These are phyloP conservation scores for Areca catechu DNA, from an alignment of 176 grass and related monocot species.

Conservation along the genomic window DNA sequence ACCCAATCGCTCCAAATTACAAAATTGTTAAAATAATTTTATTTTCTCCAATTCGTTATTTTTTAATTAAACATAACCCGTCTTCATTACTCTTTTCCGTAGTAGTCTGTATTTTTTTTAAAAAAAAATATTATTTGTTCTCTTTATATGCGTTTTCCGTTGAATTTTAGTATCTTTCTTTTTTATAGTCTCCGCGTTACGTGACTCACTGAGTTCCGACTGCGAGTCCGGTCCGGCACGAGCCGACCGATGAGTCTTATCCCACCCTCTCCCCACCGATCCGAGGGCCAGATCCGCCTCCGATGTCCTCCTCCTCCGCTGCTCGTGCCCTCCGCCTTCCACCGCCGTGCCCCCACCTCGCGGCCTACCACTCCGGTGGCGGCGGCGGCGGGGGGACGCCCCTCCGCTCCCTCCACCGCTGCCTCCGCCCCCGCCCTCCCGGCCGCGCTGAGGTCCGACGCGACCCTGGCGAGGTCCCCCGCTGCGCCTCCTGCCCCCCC, in stretches of 20 bases:
- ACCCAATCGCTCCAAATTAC: too few relatives aligned
- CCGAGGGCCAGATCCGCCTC: background rate
- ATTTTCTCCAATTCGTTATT: too few relatives aligned
- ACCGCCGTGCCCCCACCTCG: conserved; percentile 63
- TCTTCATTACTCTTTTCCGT: too few relatives aligned
- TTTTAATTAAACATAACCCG: too few relatives aligned
- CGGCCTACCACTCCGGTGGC: conserved; percentile 57
- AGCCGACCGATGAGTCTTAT: conserved; percentile 10
- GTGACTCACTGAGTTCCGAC: background rate
- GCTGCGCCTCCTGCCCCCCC: conserved; percentile 43
- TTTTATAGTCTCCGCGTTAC: too few relatives aligned
- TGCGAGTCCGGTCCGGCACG: background rate
- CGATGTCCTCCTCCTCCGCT: background rate
- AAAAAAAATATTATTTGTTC: too few relatives aligned
- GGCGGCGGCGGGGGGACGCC: conserved; percentile 16
- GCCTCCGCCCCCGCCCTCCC: conserved; percentile 57
- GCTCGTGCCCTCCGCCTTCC: conserved; percentile 25
- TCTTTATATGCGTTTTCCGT: too few relatives aligned
- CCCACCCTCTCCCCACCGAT: background rate
- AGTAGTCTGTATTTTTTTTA: too few relatives aligned
- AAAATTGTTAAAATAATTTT: too few relatives aligned
- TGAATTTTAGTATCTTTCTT: too few relatives aligned
- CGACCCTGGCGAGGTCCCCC: conserved; percentile 52
- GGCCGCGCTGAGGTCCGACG: conserved; percentile 61
- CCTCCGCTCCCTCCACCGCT: conserved; percentile 73